Evolutionary conservation across 1,139 yeast genomes (phyloP).

Genomic region (Suhomyces taliae): DNA sequence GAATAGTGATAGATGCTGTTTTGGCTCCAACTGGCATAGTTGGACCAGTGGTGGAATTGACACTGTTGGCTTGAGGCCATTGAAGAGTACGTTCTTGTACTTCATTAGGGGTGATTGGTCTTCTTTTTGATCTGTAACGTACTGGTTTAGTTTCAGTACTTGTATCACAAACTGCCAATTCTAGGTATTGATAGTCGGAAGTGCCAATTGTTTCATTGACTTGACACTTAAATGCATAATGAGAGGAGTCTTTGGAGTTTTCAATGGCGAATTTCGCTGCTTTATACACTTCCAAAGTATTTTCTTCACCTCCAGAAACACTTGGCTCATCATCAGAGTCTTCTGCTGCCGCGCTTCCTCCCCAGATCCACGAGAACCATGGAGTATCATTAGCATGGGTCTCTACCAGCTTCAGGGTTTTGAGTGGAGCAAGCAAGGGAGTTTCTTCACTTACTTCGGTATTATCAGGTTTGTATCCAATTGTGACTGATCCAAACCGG

Average conservation of each 20-base stretch:
- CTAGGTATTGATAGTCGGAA: slow-evolving; percentile 17
- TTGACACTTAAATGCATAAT: slow-evolving; percentile 37
- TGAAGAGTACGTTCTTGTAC: slow-evolving; percentile 27
- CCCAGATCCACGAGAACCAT: slow-evolving; percentile 30
- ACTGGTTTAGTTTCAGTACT: slow-evolving; percentile 43
- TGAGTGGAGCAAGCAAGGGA: background rate
- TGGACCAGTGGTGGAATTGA: background rate
- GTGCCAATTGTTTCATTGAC: slow-evolving; percentile 12
- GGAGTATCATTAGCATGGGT: background rate
- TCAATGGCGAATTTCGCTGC: slow-evolving; percentile 41
- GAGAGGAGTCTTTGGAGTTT: slow-evolving; percentile 29
- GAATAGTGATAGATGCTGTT: background rate
- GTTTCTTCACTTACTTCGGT: background rate
- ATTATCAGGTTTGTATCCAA: background rate
- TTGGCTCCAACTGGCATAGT: background rate
- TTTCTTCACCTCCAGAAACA: slow-evolving; percentile 11
- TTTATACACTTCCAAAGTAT: slow-evolving; percentile 26
- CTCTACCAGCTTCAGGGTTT: background rate
- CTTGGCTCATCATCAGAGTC: slow-evolving; percentile 11
- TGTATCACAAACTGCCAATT: slow-evolving; percentile 44
- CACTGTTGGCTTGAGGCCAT: background rate
- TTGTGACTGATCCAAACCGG: background rate
- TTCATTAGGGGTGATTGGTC: slow-evolving; percentile 39
- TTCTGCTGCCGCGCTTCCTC: slow-evolving; percentile 7
- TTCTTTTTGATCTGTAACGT: slow-evolving; percentile 30